Evolutionary conservation across 352 stramenopile species (phyloP).

Genomic region (Albugo laibachii): DNA sequence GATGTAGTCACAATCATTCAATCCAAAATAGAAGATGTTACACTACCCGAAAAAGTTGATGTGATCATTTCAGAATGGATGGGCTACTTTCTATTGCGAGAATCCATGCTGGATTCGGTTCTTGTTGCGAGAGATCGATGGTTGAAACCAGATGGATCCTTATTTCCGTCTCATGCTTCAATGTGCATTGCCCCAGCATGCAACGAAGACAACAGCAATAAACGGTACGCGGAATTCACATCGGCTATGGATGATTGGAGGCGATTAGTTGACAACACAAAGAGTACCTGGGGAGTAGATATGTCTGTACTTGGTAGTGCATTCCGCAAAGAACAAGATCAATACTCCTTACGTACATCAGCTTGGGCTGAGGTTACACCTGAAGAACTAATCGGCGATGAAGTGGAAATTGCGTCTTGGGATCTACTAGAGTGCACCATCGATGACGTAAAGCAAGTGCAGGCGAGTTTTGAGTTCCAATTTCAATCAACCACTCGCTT

Average conservation of each 20-base stretch:
- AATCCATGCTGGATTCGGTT: constrained; percentile 99
- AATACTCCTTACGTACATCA: constrained; percentile 74
- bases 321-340: constrained; percentile 77
- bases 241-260: constrained; percentile 71
- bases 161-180: constrained; percentile 96
- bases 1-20: constrained; percentile 98
- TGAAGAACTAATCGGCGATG: constrained; percentile 64
- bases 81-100: constrained; percentile 97
- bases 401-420: constrained; percentile 58
- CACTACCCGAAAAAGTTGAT: constrained; percentile 95
- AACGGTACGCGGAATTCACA: constrained; percentile 70
- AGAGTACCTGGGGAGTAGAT: constrained; percentile 91
- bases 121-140: constrained; percentile 92
- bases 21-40: constrained; percentile 94
- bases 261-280: constrained; percentile 81
- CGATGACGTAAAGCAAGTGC: constrained; percentile 65
- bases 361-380: constrained; percentile 61
- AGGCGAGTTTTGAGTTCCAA: constrained; percentile 41
- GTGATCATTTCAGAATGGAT: constrained; percentile 99
- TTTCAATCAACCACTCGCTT: constrained; percentile 80
- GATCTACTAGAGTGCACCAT: constrained; percentile 72
- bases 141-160: constrained; percentile 89
- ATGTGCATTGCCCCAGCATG: constrained; percentile 96
- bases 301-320: constrained; percentile 84
- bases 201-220: constrained; percentile 84